phyloP scores from a whole-genome alignment of 192 early-diverging fungal species.

The Diversispora eburnea region DNA sequence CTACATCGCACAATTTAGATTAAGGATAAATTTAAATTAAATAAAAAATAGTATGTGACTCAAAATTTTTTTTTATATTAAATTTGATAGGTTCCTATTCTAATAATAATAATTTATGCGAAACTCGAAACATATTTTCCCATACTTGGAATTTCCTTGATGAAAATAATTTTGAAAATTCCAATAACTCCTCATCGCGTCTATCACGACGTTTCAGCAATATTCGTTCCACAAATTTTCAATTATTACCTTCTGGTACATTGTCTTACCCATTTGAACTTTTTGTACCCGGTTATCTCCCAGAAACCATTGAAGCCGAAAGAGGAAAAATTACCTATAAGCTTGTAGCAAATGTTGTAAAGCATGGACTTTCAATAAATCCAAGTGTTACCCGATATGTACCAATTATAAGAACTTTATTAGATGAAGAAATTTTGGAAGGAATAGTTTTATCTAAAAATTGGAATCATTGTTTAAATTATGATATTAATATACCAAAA shows the following conservation, averaged over 20 bases:
- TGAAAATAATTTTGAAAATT: too few species aligned
- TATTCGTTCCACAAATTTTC: neutral
- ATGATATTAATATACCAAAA: conserved; percentile 6
- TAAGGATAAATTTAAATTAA: too few species aligned
- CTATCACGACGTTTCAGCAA: neutral
- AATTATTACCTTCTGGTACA: neutral
- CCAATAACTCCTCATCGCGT: neutral
- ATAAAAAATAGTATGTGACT: neutral
- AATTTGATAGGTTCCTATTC: neutral
- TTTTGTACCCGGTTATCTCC: neutral
- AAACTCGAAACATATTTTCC: neutral
- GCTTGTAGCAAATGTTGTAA: neutral
- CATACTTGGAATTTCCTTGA: conserved; percentile 9
- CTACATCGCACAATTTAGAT: too few species aligned
- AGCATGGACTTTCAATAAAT: neutral
- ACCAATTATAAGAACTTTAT: neutral
- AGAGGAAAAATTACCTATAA: neutral
- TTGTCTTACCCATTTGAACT: conserved; percentile 6
- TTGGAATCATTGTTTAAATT: neutral
- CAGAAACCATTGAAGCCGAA: neutral
- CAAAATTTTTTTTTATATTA: neutral
- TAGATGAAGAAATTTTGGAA: conserved; percentile 4
- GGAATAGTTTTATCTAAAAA: neutral
- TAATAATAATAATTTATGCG: neutral
- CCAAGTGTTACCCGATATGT: neutral